Evolutionary conservation across 2,329 filamentous ascomycete genomes (phyloP), one percentile per base, ranked within the genome.

Genomic region (Aspergillus unguis): DNA sequence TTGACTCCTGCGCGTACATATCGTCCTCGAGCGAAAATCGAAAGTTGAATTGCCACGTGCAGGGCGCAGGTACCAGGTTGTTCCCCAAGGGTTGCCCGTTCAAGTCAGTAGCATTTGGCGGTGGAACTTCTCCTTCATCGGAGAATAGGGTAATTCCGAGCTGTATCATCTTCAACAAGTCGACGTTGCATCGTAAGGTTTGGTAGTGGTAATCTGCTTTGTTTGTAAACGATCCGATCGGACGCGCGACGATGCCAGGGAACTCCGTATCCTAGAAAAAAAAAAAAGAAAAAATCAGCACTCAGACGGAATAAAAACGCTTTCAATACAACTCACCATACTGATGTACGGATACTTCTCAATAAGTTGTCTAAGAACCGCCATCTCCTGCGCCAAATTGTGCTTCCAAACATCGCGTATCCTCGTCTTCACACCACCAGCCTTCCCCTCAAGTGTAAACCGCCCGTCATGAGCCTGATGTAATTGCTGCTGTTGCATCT

Each of bases 121-220:
- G 89, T 1, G 90, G 90, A 2, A 90, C 84, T 61, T 97, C 90
- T 55, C 94, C 94, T 56, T 96, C 87, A 54, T 91, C 82, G 58
- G 90, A 92, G 77, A 96, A 97, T 11, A 99, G 78, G 3, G 92
- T 95, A 63, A 99, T 87, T 53, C 94, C 94, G 53, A 99, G 87
- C 71, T 99, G 94, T 59, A 99, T 97, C 62, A 97, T 92, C 71
- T 95, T 96, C 65, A 99, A 83, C 66, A 99, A 85, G 69, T 99
- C 94, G 65, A 99, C 94, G 69, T 99, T 99, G 64, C 91, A 95
- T 56, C 94, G 88, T 43, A 99, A 80, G 55, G 92, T 97, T 77
- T 99, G 94, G 75, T 99, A 99, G 71, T 99, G 94, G 69, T 99
- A 99, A 65, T 96, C 92, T 60, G 91, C 94, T 76, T 96, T 97